A percentile compares a stretch with the other conserved stretches of the same genome.
These are phyloP conservation scores for Clavispora vitiphila DNA, from an alignment of 805 yeast genomes.

Conservation along the genomic window DNA sequence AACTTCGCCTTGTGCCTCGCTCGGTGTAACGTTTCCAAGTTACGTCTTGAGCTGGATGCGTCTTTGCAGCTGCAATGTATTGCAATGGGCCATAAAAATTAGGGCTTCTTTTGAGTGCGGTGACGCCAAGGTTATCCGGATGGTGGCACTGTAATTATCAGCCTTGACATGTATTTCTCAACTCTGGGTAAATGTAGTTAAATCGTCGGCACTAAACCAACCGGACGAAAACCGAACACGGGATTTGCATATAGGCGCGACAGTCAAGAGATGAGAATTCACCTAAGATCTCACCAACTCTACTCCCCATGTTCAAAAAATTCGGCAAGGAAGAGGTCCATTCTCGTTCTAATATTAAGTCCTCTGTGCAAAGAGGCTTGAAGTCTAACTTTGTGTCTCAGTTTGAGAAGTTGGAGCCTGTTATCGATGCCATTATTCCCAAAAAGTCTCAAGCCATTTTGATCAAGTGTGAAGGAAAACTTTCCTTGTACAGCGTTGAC, in stretches of 20 bases:
- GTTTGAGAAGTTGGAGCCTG: constrained; percentile 69
- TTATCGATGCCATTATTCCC: constrained; percentile 78
- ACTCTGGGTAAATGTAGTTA: not conserved
- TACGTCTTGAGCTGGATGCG: constrained; percentile 45
- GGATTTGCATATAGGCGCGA: not conserved
- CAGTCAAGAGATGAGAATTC: not conserved
- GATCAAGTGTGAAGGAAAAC: constrained; percentile 85
- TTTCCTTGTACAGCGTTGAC: constrained; percentile 71
- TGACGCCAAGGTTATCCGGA: constrained; percentile 34
- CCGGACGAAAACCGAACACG: not conserved
- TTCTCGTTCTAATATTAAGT: constrained; percentile 85
- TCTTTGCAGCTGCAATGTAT: constrained; percentile 3
- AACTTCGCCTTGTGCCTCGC: constrained; percentile 44
- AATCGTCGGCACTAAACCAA: not conserved
- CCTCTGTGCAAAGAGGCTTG: constrained; percentile 90
- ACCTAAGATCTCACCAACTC: not conserved
- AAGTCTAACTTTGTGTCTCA: constrained; percentile 68
- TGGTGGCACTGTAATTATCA: constrained; percentile 46
- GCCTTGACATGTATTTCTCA: constrained; percentile 27
- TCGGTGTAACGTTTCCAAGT: constrained; percentile 28
- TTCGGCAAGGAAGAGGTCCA: constrained; percentile 85
- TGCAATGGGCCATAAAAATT: constrained; percentile 37
- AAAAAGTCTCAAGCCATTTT: constrained; percentile 78
- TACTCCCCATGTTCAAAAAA: constrained; percentile 44
- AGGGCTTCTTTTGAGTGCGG: constrained; percentile 44